Evolutionary conservation across 2,329 filamentous ascomycete genomes (phyloP), one percentile per base, ranked within the genome.

Genomic region (Immersiporthe knoxdaviesiana): DNA sequence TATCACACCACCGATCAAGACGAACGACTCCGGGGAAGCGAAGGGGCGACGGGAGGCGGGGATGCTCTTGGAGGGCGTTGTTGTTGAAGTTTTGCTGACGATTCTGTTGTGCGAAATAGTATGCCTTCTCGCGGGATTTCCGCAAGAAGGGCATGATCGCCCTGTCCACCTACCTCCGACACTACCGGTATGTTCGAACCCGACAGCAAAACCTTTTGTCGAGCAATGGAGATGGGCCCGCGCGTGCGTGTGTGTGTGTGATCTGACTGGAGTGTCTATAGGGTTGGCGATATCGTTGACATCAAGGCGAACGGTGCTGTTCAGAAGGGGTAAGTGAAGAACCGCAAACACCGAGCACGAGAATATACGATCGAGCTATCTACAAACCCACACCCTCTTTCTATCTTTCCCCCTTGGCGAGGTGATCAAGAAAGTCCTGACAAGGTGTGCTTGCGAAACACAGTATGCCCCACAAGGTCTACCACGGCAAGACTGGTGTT

Each of bases 401-500:
- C 41, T 44, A 3, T 14, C 16, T 21, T 18, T 35, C 37, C 41
- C 47, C n/a, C n/a, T n/a, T n/a, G 27, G 62, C 59, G 14, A 58
- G 66, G 65, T 72, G 74, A 67, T 52, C 67, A 65, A 65, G 11
- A 12, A 7, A 12, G 62, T 59, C 58, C 81, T 84, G 75, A 84
- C 76, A 73, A 37, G 16, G 21, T 67, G 56, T 47, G 7, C n/a
- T 67, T 73, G 70, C 66, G 71, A 72, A 71, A 64, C 77, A 82
- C 79, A 94, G 93, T 88, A 96, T 97, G 93, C 94, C 95, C 79
- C 94, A 94, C 91, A 97, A 97, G 90, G 92, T 97, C 86, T 97
- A 97, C 91, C 94, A 98, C 90, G 96, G 95, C 81, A 98, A 98
- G 92, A 97, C 94, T 74, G 94, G 94, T 82, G 92, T 97, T 79